phyloP scores from a whole-genome alignment of 139 green algal species.

The Eudorina sp. region DNA sequence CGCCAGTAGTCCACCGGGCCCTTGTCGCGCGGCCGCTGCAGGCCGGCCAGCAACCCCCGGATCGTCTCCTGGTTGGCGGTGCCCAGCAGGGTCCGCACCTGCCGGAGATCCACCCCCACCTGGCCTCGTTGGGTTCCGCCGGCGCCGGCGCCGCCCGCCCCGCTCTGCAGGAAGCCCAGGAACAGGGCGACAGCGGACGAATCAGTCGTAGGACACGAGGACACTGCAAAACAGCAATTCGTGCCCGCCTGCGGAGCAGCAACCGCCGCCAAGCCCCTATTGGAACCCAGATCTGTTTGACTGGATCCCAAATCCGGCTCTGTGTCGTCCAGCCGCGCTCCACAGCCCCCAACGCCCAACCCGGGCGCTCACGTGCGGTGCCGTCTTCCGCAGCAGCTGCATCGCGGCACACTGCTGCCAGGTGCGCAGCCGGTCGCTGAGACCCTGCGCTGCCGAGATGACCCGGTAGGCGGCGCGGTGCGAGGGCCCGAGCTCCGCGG shows the following conservation, averaged over 20 bases:
- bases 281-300: too few species aligned
- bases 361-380: slow-evolving; percentile 20
- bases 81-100: background rate
- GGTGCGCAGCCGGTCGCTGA: background rate
- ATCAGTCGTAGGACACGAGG: too few species aligned
- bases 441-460: background rate
- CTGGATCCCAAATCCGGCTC: too few species aligned
- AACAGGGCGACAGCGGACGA: too few species aligned
- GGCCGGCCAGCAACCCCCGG: background rate
- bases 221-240: too few species aligned
- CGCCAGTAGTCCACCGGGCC: slow-evolving; percentile 39
- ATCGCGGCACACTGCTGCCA: slow-evolving; percentile 21
- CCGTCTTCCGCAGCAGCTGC: background rate
- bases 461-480: background rate
- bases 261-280: too few species aligned
- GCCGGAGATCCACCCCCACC: background rate
- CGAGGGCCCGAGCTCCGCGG: background rate
- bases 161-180: too few species aligned
- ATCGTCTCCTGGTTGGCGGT: background rate
- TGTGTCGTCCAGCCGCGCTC: too few species aligned
- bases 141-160: background rate
- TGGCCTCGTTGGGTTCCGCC: background rate
- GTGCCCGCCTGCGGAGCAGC: too few species aligned
- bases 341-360: too few species aligned
- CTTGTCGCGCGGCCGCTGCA: background rate